These are phyloP conservation scores for Prunus yedoensis DNA, from an alignment of 331 rosid genomes.

Conservation along the genomic window DNA sequence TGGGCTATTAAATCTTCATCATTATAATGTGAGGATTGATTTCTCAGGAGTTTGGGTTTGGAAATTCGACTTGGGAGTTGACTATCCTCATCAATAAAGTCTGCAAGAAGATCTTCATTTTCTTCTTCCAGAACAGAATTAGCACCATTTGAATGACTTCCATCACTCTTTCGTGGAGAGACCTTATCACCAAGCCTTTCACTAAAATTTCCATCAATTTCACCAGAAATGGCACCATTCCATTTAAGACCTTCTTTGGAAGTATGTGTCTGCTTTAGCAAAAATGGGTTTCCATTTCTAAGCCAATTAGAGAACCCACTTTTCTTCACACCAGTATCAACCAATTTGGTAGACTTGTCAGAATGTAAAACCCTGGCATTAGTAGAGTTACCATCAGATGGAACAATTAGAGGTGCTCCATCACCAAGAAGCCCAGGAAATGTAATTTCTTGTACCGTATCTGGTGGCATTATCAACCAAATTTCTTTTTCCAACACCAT, in stretches of 20 bases:
- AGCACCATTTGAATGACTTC: conserved; percentile 52
- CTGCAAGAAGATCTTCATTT: conserved; percentile 97
- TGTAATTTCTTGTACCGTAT: conserved; percentile 72
- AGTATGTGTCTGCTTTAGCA: conserved; percentile 45
- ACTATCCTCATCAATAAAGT: conserved; percentile 98
- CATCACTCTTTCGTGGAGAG: conserved; percentile 49
- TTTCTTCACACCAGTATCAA: conserved; percentile 46
- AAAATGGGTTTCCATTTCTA: conserved; percentile 77
- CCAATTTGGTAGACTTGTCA: conserved; percentile 46
- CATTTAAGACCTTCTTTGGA: conserved; percentile 55
- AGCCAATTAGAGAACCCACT: conserved; percentile 82
- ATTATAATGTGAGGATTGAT: conserved; percentile 40
- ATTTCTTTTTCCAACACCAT: conserved; percentile 94
- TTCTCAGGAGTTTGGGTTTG: conserved; percentile 49
- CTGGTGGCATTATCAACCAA: conserved; percentile 81
- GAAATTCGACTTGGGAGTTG: conserved; percentile 97
- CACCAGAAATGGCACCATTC: conserved; percentile 55
- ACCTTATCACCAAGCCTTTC: conserved; percentile 48
- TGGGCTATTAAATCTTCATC: conserved; percentile 69
- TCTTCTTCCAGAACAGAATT: conserved; percentile 75
- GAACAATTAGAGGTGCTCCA: conserved; percentile 87
- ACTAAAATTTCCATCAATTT: conserved; percentile 54
- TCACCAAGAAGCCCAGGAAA: conserved; percentile 99
- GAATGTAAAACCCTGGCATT: conserved; percentile 44
- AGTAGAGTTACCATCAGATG: conserved; percentile 48